Evolutionary conservation across 2,329 filamentous ascomycete genomes (phyloP), one percentile per base, ranked within the genome.

Genomic region (Ophiostoma quercus): DNA sequence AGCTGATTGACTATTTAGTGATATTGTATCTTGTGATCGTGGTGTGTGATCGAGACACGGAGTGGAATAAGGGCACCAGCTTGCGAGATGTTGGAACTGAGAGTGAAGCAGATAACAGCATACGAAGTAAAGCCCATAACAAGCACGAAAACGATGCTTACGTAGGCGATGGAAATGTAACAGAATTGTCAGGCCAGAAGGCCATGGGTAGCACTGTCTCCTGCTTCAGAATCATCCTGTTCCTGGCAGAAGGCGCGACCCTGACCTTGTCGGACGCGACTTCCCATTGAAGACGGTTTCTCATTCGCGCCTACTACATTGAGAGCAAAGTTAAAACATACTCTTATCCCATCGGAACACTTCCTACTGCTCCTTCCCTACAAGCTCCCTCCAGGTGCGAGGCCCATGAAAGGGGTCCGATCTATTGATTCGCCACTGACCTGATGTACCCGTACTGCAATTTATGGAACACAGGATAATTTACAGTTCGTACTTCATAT

Each of bases 31-130:
- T 11, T 25, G 51, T 57, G 51, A 22, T 57, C 51, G 22, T 57
- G 51, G 51, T 60, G 57, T 60, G 25, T 32, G 12, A 60, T 60
- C 25, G 57, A 60, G 57, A 60, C 57, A 60, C 25, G 12, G 25
- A 32, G 14, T 62, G 6, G 25, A 32, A 34, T 29, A 29, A 62
- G 22, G 22, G 25, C 8, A 34, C 25, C 25, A 29, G 25, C 25
- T 29, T 29, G 25, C 25, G 25, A 29, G 25, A 29, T 29, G 25
- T 29, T 29, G 25, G 25, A 29, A 29, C 25, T 29, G 11, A 19
- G 43, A 47, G 19, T 54, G 51, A n/a, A 25, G 51, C 19, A 54
- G 51, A 54, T 39, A 39, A 39, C 11, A 9, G 1, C 7, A 29
- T 29, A 29, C 25, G 25, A 29, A 29, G 25, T 29, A 29, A 29